These are phyloP conservation scores for Henckelia pumila DNA, from an alignment of 257 asterid genomes.

Conservation along the genomic window DNA sequence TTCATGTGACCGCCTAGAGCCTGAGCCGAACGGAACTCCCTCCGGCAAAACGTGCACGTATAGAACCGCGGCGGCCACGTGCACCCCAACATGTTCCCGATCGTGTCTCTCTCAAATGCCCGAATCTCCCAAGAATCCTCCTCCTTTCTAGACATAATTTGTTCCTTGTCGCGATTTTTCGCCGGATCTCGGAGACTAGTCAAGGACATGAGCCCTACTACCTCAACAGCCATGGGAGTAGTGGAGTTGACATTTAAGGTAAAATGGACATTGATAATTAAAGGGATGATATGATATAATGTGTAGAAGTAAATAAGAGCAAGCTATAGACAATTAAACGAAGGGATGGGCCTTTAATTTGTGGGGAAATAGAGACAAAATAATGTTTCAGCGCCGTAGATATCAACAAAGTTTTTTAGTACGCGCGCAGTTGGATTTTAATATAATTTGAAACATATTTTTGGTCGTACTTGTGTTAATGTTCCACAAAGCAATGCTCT, in stretches of 20 bases:
- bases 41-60: conserved; percentile 56
- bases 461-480: background rate
- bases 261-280: conserved; percentile 22
- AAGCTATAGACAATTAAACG: conserved; percentile 32
- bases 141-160: conserved; percentile 26
- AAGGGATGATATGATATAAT: too few species aligned
- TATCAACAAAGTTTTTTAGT: conserved; percentile 32
- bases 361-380: conserved; percentile 48
- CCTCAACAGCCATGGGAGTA: conserved; percentile 38
- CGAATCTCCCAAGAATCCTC: conserved; percentile 66
- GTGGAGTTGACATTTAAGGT: conserved; percentile 32
- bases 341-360: conserved; percentile 53
- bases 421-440: conserved; percentile 35
- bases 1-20: conserved; percentile 87
- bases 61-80: conserved; percentile 82
- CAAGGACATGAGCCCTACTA: conserved; percentile 29
- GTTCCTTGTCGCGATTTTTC: conserved; percentile 21
- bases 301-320: background rate
- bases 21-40: conserved; percentile 75
- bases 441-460: conserved; percentile 19
- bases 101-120: conserved; percentile 59
- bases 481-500: conserved; percentile 21
- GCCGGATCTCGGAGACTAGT: conserved; percentile 22
- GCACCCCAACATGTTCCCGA: conserved; percentile 44
- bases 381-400: conserved; percentile 22